Base-by-base conservation (phyloP, 148 eudicot genomes). In the Dysphania ambrosioides region DNA sequence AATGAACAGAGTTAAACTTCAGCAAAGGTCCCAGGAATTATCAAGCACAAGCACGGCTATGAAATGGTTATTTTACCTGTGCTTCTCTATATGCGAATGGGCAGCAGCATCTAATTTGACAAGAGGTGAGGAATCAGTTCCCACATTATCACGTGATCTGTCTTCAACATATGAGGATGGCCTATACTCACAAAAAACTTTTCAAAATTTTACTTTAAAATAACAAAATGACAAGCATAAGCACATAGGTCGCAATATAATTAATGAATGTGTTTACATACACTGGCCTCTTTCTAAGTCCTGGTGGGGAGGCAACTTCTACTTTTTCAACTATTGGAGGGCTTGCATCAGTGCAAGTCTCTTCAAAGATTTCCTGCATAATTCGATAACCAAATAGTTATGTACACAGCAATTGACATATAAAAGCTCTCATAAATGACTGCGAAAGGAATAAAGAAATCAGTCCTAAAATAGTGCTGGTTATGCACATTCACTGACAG, bases 261-360 rank as follows among this genome's bases (percentile, higher is more conserved):
- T 65, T 2, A 56, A 70, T 34, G 38, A 53, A 42, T 7, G 75
- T 21, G 72, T 63, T 59, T 51, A 83, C 96, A 82, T 86, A 93
- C 98, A 79, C 89, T 68, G 77, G 36, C 87, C 98, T 88, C 81
- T 90, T 92, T 80, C 98, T 87, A 75, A 92, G 78, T 71, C 88
- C 92, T 70, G 87, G 72, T 44, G 89, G 85, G 42, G 74, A 80
- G 38, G 73, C 60, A 7, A 77, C 83, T 75, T 75, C 82, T 67
- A 85, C 86, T 78, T 78, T 90, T 72, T 72, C 83, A 57, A 80
- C 15, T 76, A 41, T 81, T 56, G 72, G 56, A 73, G 87, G 81
- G 78, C 68, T 78, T 77, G 82, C 92, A 66, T 65, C 77, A 38
- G 69, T 67, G 68, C 83, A 69, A 57, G 75, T 79, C 70, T 82